Evolutionary conservation across 164 flowering plant genomes (phyloP).

Genomic region (Magnolia kwangsiensis): DNA sequence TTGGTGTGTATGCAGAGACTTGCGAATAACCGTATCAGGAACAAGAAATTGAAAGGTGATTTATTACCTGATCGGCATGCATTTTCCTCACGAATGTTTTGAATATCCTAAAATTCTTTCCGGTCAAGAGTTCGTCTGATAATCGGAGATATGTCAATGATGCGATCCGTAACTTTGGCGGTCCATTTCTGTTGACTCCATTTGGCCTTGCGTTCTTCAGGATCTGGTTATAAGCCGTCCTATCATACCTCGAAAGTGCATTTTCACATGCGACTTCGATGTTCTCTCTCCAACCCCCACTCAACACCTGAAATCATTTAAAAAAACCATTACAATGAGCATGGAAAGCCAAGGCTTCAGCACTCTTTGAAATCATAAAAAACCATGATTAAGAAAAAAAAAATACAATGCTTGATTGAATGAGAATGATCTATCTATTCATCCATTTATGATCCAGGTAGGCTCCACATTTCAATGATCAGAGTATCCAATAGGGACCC

Average conservation of each 20-base stretch:
- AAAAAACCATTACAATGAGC: neutral
- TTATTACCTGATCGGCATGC: slow-evolving; percentile 75
- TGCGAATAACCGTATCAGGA: neutral
- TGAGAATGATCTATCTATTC: too few relatives aligned
- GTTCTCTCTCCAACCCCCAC: slow-evolving; percentile 69
- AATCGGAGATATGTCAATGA: slow-evolving; percentile 78
- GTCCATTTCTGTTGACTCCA: slow-evolving; percentile 57
- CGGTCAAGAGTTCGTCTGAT: slow-evolving; percentile 42
- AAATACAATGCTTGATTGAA: too few relatives aligned
- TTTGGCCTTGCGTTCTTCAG: slow-evolving; percentile 74
- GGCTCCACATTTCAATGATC: too few relatives aligned
- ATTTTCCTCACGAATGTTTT: slow-evolving; percentile 65
- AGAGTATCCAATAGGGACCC: too few relatives aligned
- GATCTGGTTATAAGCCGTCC: slow-evolving; percentile 64
- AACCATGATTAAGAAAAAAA: neutral
- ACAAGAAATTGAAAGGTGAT: neutral
- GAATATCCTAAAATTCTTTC: slow-evolving; percentile 49
- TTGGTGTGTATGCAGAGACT: too few relatives aligned
- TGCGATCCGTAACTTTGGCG: slow-evolving; percentile 46
- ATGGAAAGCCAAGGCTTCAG: neutral
- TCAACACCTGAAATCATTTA: slow-evolving; percentile 47
- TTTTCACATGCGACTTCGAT: slow-evolving; percentile 78
- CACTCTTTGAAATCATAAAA: neutral
- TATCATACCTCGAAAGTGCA: slow-evolving; percentile 71
- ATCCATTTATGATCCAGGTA: too few relatives aligned